phyloP scores from a whole-genome alignment of 805 yeast species.

The Deakozyma indianensis region DNA sequence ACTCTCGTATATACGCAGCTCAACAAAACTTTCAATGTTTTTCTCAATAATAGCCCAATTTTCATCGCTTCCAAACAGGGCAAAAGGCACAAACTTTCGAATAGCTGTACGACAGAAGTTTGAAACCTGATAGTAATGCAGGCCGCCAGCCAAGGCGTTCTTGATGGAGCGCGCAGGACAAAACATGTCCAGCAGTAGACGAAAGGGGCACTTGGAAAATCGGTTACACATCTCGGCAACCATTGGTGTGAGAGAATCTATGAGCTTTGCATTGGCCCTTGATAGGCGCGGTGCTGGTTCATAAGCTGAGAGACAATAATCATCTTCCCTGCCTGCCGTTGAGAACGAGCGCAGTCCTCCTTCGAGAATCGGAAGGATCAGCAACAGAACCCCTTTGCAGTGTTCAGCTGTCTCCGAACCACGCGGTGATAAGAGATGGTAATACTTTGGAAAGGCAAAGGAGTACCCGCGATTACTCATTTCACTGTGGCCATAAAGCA shows the following conservation, averaged over 20 bases:
- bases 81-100: constrained; percentile 35
- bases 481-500: neutral
- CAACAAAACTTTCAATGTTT: constrained; percentile 26
- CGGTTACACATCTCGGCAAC: constrained; percentile 1
- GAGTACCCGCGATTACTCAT: neutral
- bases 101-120: constrained; percentile 17
- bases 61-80: constrained; percentile 34
- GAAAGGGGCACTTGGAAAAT: constrained; percentile 1
- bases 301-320: no score
- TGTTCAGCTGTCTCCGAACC: no score
- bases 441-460: neutral
- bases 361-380: no score
- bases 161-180: constrained; percentile 1
- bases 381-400: no score
- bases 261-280: neutral
- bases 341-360: no score
- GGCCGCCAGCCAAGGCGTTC: neutral
- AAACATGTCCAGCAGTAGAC: constrained; percentile 1
- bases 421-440: no score
- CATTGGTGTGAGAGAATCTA: neutral
- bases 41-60: constrained; percentile 32
- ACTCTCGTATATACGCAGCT: constrained; percentile 24
- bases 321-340: no score
- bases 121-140: constrained; percentile 3
- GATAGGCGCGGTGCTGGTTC: no score